Evolutionary conservation across 805 yeast genomes (phyloP).

Genomic region (Wickerhamomyces hampshirensis): DNA sequence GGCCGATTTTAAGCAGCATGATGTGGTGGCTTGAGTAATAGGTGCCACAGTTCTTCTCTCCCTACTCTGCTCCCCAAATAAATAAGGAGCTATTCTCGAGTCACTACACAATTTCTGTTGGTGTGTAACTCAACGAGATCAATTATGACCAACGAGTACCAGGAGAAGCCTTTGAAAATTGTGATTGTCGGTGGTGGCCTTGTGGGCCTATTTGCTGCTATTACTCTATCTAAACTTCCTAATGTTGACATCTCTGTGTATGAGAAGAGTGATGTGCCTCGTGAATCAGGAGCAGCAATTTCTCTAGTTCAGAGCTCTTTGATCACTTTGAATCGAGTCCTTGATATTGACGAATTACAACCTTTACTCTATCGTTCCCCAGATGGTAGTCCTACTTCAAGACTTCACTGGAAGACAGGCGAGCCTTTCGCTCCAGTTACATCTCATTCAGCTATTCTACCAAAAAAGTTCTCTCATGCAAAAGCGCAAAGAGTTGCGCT

Average conservation of each 20-base stretch:
- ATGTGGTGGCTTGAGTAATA: too few species aligned
- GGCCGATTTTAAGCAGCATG: too few species aligned
- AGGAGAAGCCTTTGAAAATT: neutral
- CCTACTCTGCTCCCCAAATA: too few species aligned
- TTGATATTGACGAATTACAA: slow-evolving; percentile 12
- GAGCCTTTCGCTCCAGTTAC: neutral
- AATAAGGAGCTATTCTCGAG: too few species aligned
- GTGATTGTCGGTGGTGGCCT: slow-evolving; percentile 7
- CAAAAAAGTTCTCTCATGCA: slow-evolving; percentile 3
- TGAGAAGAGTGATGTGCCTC: slow-evolving; percentile 9
- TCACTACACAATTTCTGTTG: too few species aligned
- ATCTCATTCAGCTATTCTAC: neutral
- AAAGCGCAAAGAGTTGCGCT: slow-evolving; percentile 11
- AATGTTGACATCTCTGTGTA: slow-evolving; percentile 10
- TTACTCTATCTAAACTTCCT: slow-evolving; percentile 8
- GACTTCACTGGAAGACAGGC: slow-evolving; percentile 16
- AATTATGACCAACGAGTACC: too few species aligned
- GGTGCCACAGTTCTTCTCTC: too few species aligned
- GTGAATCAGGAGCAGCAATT: slow-evolving; percentile 17
- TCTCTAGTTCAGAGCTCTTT: slow-evolving; percentile 10
- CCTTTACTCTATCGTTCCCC: slow-evolving; percentile 7
- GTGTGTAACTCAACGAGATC: too few species aligned
- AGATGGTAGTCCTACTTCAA: slow-evolving; percentile 2
- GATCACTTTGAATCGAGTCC: slow-evolving; percentile 4
- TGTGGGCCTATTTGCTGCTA: slow-evolving; percentile 9